Evolutionary conservation across 306 rosid species (phyloP).

Genomic region (Cyamopsis tetragonoloba): DNA sequence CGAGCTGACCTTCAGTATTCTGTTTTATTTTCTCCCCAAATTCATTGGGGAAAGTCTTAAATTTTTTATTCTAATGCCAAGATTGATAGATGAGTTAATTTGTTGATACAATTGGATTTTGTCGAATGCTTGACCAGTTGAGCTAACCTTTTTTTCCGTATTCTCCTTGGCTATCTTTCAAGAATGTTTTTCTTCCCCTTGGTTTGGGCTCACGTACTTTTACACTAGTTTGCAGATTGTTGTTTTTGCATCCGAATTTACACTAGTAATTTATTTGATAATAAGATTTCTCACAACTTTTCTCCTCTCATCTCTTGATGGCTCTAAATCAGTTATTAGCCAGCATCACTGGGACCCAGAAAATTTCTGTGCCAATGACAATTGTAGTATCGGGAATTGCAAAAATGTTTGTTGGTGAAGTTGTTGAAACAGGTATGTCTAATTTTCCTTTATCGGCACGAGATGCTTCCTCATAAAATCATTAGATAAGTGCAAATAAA

Average conservation of each 20-base stretch:
- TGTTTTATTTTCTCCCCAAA: background rate
- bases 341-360: slow-evolving; percentile 83
- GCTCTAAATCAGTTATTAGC: slow-evolving; percentile 55
- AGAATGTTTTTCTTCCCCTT: background rate
- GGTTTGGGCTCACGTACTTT: background rate
- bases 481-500: background rate
- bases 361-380: slow-evolving; percentile 83
- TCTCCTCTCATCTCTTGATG: slow-evolving; percentile 7
- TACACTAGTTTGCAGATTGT: background rate
- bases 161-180: background rate
- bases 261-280: background rate
- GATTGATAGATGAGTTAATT: background rate
- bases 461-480: slow-evolving; percentile 3
- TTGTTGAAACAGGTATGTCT: slow-evolving; percentile 78
- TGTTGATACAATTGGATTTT: background rate
- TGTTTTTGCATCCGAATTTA: background rate
- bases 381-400: slow-evolving; percentile 94
- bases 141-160: background rate
- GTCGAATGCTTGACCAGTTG: background rate
- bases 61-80: background rate
- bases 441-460: slow-evolving; percentile 4
- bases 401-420: slow-evolving; percentile 88
- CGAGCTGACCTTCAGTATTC: background rate
- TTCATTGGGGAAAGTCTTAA: background rate
- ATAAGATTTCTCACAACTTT: slow-evolving; percentile 1